Conservation (phyloP, 2,329 filamentous ascomycete species). For the Talaromyces islandicus region DNA sequence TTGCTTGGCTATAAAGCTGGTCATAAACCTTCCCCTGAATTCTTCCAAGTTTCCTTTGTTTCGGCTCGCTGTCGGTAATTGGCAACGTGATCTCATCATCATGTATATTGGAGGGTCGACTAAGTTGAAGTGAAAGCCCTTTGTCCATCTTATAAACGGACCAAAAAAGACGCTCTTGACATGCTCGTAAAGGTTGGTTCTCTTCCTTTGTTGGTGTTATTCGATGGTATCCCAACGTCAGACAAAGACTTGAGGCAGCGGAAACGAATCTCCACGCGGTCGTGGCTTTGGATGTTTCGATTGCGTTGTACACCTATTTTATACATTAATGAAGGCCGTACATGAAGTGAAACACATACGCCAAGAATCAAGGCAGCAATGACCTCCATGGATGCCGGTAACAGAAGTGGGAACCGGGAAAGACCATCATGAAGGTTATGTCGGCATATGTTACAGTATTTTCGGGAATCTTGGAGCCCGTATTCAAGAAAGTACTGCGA, state of each 20-base stretch:
- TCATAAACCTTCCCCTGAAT: slow-evolving; percentile 8
- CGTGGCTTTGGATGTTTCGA: slow-evolving; percentile 1
- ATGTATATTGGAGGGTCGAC: slow-evolving; percentile 4
- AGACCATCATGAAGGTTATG: not conserved
- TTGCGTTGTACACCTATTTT: slow-evolving; percentile 1
- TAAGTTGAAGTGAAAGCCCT: slow-evolving; percentile 1
- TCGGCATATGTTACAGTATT: slow-evolving; percentile 2
- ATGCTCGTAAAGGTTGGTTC: not conserved
- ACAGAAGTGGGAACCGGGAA: not conserved
- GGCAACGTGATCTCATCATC: slow-evolving; percentile 4
- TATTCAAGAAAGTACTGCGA: not conserved
- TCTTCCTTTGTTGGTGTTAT: not conserved
- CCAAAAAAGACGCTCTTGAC: slow-evolving; percentile 4
- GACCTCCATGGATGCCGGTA: not conserved
- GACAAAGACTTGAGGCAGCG: slow-evolving; percentile 1
- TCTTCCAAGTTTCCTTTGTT: not conserved
- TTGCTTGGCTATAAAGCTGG: slow-evolving; percentile 3
- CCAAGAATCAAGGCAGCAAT: not conserved
- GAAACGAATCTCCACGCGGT: slow-evolving; percentile 6
- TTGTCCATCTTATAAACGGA: slow-evolving; percentile 5
- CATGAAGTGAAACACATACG: not conserved
- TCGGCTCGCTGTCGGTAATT: not conserved
- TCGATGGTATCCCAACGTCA: slow-evolving; percentile 5
- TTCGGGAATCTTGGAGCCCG: not conserved
- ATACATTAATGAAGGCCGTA: not conserved